Evolutionary conservation across 1,284 basidiomycete genomes (phyloP), one percentile per base, ranked within the genome.

Genomic region (Abortiporus biennis): DNA sequence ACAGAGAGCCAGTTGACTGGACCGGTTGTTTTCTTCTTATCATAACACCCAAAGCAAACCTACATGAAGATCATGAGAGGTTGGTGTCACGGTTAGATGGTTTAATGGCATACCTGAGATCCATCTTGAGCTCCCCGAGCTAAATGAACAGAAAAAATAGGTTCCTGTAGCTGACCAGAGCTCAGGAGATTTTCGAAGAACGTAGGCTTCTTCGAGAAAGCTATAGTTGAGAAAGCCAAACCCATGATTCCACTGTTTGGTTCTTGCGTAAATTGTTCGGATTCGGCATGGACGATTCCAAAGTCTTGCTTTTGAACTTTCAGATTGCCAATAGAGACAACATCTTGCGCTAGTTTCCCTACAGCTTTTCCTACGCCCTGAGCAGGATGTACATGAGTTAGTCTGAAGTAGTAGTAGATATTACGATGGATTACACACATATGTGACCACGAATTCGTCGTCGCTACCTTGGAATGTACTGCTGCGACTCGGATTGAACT

Each of bases 151-250:
- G 73, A 72, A 56, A 85, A 85, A 5, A 77, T 52, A 4, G 75
- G 71, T 0, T 66, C 57, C 1, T 60, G 51, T 15, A 84, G 48
- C 44, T 66, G 59, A 24, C 63, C 59, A 42, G 63, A 53, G 6
- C 51, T 48, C 22, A 82, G 69, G 35, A 84, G 56, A 48, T 75
- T 82, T 55, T 85, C 82, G 48, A 83, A 78, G 47, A 80, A 69
- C 0, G 81, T 82, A 5, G 72, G 66, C 41, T 66, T 44, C 11
- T 54, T 55, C 0, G 64, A 69, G 36, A 54, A 56, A 5, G 77
- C 59, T 47, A 82, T 78, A 15, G 67, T 63, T 21, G 74, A 61
- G 47, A 80, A 85, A 8, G 73, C 79, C 43, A 82, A 58, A 2
- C 80, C 82, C 11, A 77, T 54, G 15, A 82, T 63, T 2, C 80